Percentiles rank a stretch among this genome's conserved stretches.
Conservation (phyloP, 2,329 filamentous ascomycete species). For the Gaeumannomyces tritici region DNA sequence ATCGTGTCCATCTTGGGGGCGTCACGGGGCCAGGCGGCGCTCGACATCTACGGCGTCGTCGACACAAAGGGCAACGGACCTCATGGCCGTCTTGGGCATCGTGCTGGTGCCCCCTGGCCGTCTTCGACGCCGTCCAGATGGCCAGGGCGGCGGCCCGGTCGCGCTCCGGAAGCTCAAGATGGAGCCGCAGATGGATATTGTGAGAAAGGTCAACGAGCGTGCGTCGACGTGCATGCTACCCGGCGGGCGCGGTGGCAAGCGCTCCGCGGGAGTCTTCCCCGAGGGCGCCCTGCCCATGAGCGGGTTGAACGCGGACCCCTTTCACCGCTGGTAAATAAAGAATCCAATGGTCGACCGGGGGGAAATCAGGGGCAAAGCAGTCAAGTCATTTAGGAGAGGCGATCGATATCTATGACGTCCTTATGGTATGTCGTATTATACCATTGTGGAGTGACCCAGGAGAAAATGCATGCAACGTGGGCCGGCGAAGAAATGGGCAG, state of each 20-base stretch:
- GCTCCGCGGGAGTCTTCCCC: neutral
- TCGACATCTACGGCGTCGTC: constrained; percentile 11
- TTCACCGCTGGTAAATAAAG: too few relatives aligned
- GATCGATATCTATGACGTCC: too few relatives aligned
- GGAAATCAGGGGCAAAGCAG: too few relatives aligned
- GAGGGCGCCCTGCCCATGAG: neutral
- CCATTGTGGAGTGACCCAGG: too few relatives aligned
- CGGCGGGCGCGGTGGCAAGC: neutral
- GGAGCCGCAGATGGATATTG: neutral
- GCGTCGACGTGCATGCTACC: neutral
- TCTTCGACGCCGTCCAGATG: constrained; percentile 7
- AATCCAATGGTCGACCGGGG: too few relatives aligned
- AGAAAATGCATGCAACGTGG: too few relatives aligned
- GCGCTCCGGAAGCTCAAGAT: constrained; percentile 2
- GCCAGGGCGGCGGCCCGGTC: constrained; percentile 1
- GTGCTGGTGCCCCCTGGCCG: constrained; percentile 10
- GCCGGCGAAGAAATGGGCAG: too few relatives aligned
- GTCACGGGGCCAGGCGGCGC: constrained; percentile 5
- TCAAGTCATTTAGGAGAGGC: too few relatives aligned
- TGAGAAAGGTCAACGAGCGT: neutral
- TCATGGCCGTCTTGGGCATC: constrained; percentile 10
- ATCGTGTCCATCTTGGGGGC: neutral
- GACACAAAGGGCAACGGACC: constrained; percentile 8
- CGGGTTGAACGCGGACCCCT: neutral
- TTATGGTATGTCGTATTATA: too few relatives aligned